phyloP scores from a whole-genome alignment of 306 rosid species.

The Trichosanthes truncata region DNA sequence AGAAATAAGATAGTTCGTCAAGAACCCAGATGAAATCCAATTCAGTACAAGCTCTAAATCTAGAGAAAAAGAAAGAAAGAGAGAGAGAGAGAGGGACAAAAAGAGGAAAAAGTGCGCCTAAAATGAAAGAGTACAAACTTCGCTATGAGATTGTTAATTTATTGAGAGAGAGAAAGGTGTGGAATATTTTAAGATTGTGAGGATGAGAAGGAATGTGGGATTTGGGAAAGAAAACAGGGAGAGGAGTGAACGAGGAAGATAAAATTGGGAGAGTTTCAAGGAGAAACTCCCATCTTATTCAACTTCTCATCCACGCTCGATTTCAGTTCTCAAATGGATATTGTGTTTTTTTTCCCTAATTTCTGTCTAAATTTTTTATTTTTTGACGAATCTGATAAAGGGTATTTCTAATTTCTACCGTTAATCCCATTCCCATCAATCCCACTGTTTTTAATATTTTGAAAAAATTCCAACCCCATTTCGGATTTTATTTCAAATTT shows the following conservation, averaged over 20 bases:
- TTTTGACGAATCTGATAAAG: not conserved
- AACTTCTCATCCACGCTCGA: not conserved
- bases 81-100: not conserved
- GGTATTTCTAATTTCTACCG: not conserved
- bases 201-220: constrained; percentile 8
- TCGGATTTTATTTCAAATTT: not conserved
- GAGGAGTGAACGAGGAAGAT: not conserved
- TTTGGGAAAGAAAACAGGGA: not conserved
- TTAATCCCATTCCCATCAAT: not conserved
- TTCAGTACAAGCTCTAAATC: not conserved
- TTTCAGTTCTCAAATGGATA: not conserved
- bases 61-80: not conserved
- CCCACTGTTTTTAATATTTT: not conserved
- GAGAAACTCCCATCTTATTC: not conserved
- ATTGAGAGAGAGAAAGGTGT: not conserved
- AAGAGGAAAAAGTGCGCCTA: not conserved
- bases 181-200: constrained; percentile 2
- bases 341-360: not conserved
- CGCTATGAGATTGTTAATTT: not conserved
- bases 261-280: constrained; percentile 1
- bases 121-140: not conserved
- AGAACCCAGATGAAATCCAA: constrained; percentile 5
- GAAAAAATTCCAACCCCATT: not conserved
- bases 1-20: not conserved
- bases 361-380: not conserved